Conservation (phyloP, 768 basidiomycete species). For the Pulveroboletus sp. region DNA sequence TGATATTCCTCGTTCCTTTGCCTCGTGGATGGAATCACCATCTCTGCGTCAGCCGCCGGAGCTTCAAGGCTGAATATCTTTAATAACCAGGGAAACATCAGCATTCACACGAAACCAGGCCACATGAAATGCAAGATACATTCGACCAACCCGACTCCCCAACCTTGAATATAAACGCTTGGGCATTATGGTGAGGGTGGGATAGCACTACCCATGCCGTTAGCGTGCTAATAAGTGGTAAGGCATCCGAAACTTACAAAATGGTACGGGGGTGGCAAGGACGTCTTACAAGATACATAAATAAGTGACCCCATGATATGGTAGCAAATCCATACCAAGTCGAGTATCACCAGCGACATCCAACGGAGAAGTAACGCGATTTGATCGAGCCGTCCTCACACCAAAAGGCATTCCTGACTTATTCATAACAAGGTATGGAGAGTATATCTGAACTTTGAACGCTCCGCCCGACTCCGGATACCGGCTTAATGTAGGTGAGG, state of each 20-base stretch:
- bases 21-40: constrained; percentile 61
- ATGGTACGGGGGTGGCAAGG: constrained; percentile 59
- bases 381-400: constrained; percentile 58
- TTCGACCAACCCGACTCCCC: constrained; percentile 89
- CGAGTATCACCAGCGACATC: constrained; percentile 82
- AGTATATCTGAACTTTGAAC: constrained; percentile 93
- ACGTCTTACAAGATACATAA: constrained; percentile 33
- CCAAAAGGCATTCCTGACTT: constrained; percentile 85
- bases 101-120: neutral
- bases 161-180: constrained; percentile 78
- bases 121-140: constrained; percentile 34
- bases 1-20: constrained; percentile 68
- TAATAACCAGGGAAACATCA: constrained; percentile 7
- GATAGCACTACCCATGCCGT: constrained; percentile 63
- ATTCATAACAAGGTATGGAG: constrained; percentile 86
- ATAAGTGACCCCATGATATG: constrained; percentile 13
- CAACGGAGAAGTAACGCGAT: constrained; percentile 57
- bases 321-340: constrained; percentile 39
- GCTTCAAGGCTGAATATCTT: constrained; percentile 89
- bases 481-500: constrained; percentile 39
- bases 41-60: constrained; percentile 81
- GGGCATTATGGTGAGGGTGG: constrained; percentile 71
- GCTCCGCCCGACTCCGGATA: constrained; percentile 91
- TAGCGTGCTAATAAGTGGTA: constrained; percentile 3
- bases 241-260: constrained; percentile 52